Evolutionary conservation across 768 basidiomycete genomes (phyloP), one percentile per base, ranked within the genome.

Genomic region (Mrakia hoshinonis): DNA sequence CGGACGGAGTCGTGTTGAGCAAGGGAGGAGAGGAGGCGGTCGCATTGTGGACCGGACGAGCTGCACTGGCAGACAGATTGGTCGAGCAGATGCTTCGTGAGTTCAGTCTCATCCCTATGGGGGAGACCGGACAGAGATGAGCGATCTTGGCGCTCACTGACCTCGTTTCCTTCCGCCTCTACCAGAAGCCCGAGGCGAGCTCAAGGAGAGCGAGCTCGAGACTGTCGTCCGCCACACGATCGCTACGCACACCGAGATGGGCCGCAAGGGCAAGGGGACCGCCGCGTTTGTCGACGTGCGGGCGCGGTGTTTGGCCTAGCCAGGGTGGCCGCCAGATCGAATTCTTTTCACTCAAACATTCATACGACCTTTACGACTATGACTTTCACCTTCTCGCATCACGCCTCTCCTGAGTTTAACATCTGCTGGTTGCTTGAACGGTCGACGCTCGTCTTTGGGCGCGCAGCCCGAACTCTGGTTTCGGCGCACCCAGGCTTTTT

Each of bases 281-380:
- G 67, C 52, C 15, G 54, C 67, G 39, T 68, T 68, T 39, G 67
- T 68, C 26, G 55, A 68, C 55, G 67, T 68, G 15, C 31, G 58
- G 22, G 13, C 58, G 58, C 20, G 29, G 4, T 22, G 20, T 61
- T 11, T 38, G 58, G 3, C 36, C 3, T 36, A 38, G 58, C 13
- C 29, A 36, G 24, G 15, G 52, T 13, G 31, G 55, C 29, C 29
- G 43, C 7, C 43, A 43, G 43, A n/a, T n/a, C n/a, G n/a, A n/a
- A n/a, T 18, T 11, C 20, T 20, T 2, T 60, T 31, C 20, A 18
- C 34, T 58, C 54, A n/a, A 31, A 31, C 29, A 26, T 31, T 55
- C 26, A 24, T 55, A 29, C 12, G 54, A 55, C 54, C 4, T 29
- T n/a, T 29, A 29, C 11, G 31, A 29, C 22, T 2, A 31, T 12